Evolutionary conservation across 345 rosid species (phyloP).

Genomic region (Lepidium aucheri): DNA sequence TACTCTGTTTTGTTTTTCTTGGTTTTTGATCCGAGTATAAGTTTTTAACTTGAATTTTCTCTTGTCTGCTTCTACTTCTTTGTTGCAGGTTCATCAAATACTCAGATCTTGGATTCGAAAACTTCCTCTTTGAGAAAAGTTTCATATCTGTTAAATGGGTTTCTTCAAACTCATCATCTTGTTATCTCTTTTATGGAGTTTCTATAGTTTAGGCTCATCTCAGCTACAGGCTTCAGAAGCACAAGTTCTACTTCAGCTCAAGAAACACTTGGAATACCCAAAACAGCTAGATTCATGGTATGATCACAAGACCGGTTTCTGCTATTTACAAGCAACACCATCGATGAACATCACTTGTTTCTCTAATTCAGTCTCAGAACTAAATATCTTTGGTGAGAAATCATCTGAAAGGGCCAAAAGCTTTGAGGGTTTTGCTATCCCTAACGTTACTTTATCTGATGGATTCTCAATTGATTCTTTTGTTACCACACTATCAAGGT

Average conservation of each 20-base stretch:
- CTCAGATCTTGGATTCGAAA: conserved; percentile 16
- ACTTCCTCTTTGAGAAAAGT: neutral
- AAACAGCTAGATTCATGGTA: conserved; percentile 56
- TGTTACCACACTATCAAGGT: conserved; percentile 51
- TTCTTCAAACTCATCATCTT: conserved; percentile 27
- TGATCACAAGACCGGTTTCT: conserved; percentile 45
- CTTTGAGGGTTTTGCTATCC: conserved; percentile 41
- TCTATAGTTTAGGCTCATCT: conserved; percentile 32
- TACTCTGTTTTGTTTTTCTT: neutral
- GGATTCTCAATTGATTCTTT: conserved; percentile 65
- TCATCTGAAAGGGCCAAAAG: conserved; percentile 18
- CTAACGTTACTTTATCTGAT: conserved; percentile 43
- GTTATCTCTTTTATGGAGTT: conserved; percentile 42
- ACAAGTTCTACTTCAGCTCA: conserved; percentile 68
- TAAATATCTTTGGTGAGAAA: conserved; percentile 48
- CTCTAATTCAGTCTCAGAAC: conserved; percentile 42
- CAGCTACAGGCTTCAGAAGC: conserved; percentile 70
- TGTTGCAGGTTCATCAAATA: conserved; percentile 9
- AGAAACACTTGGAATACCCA: conserved; percentile 67
- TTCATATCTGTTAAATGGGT: conserved; percentile 29
- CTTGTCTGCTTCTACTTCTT: neutral
- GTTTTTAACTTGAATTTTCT: neutral
- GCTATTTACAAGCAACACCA: conserved; percentile 38
- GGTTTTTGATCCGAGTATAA: neutral
- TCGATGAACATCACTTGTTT: conserved; percentile 54